A percentile compares a stretch with the other conserved stretches of the same genome.
Conservation (phyloP, 805 yeast species). For the Metschnikowia henanensis region DNA sequence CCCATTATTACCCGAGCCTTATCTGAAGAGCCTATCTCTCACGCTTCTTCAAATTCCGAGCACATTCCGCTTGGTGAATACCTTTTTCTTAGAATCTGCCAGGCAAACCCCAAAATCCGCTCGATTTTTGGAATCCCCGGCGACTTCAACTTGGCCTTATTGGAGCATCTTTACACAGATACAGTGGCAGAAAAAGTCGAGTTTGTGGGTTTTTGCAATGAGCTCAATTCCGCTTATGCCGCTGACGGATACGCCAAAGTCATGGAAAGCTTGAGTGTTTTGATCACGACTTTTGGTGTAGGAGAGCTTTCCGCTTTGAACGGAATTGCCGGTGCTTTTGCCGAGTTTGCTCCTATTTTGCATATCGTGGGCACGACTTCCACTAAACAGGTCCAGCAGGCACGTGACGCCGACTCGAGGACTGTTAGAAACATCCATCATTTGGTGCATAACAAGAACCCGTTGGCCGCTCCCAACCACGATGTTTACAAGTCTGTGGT, state of each 20-base stretch:
- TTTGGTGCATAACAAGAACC: conserved; percentile 51
- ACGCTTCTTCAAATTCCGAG: background rate
- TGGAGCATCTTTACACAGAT: conserved; percentile 63
- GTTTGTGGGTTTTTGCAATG: conserved; percentile 89
- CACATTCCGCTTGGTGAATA: conserved; percentile 64
- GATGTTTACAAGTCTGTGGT: conserved; percentile 65
- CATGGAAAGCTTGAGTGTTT: conserved; percentile 59
- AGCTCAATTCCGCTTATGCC: conserved; percentile 84
- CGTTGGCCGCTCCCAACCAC: conserved; percentile 60
- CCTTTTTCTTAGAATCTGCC: conserved; percentile 55
- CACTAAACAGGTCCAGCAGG: conserved; percentile 24
- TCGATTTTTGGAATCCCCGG: conserved; percentile 81
- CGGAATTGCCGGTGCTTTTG: conserved; percentile 79
- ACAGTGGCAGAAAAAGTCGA: conserved; percentile 41
- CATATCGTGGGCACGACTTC: conserved; percentile 77
- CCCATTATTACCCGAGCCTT: conserved; percentile 17
- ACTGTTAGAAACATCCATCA: conserved; percentile 49
- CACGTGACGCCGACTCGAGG: conserved; percentile 11
- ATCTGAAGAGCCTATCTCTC: conserved; percentile 10
- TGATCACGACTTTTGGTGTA: conserved; percentile 79
- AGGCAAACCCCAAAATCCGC: conserved; percentile 47
- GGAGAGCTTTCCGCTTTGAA: conserved; percentile 86
- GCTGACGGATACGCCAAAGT: conserved; percentile 84
- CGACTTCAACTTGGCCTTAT: conserved; percentile 64
- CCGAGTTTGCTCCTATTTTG: conserved; percentile 76